phyloP scores from a whole-genome alignment of 306 rosid species.

The Quercus rubra region DNA sequence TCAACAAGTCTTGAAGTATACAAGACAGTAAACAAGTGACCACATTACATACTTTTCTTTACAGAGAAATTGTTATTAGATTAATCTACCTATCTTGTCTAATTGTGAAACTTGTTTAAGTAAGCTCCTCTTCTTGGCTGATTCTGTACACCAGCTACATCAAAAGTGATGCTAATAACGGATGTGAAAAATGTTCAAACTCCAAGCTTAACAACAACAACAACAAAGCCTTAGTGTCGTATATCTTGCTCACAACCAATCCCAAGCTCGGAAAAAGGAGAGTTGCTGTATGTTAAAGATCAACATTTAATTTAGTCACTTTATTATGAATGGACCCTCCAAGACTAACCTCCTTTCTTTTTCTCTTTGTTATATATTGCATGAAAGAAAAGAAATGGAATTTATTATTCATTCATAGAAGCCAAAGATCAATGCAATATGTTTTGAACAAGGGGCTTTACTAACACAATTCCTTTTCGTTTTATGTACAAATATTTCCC shows the following conservation, averaged over 20 bases:
- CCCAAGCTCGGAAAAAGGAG: too few relatives aligned
- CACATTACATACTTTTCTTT: neutral
- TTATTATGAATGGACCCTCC: neutral
- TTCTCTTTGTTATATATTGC: neutral
- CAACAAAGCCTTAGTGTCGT: too few relatives aligned
- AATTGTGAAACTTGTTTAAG: neutral
- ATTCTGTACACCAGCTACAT: neutral
- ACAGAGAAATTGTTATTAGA: neutral
- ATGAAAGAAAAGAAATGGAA: neutral
- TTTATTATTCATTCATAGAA: neutral
- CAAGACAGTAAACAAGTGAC: neutral
- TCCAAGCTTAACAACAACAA: neutral
- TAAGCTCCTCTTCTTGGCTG: neutral
- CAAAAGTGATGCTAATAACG: neutral
- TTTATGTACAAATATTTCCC: neutral
- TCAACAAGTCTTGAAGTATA: neutral
- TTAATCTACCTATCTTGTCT: neutral
- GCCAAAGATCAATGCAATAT: neutral
- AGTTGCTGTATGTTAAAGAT: too few relatives aligned
- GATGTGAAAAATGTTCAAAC: neutral
- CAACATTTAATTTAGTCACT: too few relatives aligned
- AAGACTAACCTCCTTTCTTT: neutral
- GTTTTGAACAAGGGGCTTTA: neutral
- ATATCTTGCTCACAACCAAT: too few relatives aligned
- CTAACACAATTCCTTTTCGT: neutral